Conservation (phyloP, 345 rosid species). For the Syzygium grande region DNA sequence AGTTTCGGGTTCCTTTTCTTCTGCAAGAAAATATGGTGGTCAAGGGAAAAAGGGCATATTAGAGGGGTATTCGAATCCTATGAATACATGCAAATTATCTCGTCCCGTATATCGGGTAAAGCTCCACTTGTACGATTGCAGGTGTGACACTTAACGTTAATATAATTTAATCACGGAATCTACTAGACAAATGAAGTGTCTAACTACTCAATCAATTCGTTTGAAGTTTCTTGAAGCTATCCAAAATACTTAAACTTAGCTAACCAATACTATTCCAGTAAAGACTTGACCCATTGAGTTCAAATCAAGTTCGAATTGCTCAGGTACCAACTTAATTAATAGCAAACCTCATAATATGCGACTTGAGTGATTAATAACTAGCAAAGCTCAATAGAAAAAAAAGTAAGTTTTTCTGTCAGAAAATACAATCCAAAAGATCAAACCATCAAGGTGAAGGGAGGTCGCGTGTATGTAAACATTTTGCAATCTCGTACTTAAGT, state of each 20-base stretch:
- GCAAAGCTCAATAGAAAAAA: neutral
- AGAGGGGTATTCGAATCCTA: neutral
- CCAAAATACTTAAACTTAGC: neutral
- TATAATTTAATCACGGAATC: neutral
- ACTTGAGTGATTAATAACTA: neutral
- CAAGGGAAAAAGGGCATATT: neutral
- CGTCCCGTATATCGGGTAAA: neutral
- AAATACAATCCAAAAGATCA: neutral
- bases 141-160: neutral
- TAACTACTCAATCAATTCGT: neutral
- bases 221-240: neutral
- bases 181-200: neutral
- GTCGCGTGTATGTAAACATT: neutral
- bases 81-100: neutral
- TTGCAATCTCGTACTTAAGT: neutral
- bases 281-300: neutral
- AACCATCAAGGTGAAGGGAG: neutral
- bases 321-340: neutral
- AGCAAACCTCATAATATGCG: neutral
- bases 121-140: neutral
- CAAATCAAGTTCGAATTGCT: neutral
- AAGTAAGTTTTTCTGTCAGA: neutral
- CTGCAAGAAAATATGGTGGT: conserved; percentile 20
- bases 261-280: neutral
- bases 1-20: conserved; percentile 56